Evolutionary conservation across 768 basidiomycete species (phyloP), one percentile per base, ranked within the genome.

Genomic region (Strobilomyces echinocephalus): DNA sequence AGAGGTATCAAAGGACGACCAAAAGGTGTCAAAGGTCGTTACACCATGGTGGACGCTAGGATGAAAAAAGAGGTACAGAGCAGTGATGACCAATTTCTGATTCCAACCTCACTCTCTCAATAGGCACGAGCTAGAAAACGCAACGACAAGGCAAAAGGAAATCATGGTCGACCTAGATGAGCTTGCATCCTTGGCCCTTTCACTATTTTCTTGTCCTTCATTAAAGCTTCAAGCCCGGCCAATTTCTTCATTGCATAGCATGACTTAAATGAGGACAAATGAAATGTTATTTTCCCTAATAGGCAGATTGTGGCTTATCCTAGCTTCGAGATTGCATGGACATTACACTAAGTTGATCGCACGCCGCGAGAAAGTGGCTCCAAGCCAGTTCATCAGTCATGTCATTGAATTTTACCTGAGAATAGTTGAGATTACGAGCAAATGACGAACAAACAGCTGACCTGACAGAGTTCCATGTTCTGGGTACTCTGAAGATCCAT

Each of bases 21-120:
- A 26, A 95, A 88, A 68, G 97, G 97, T 57, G 86, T 97, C 54
- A 97, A 97, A 73, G 97, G 95, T 31, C 81, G 89, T 45, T 98
- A 97, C 71, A 75, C 85, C 36, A 97, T 97, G 91, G 92, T 95
- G 1, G 95, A 97, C 71, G 74, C 91, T 5, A 77, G 95, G 60
- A 93, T 94, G 88, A 90, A 80, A 71, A 97, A 95, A 80, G 91
- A 93, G 81, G 90, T 88, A 40, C 34, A 42, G 28, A 21, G 16
- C 9, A 5, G 9, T 21, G 16, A 1, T 20, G 1, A 6, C 12
- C 33, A 16, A 35, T 39, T 48, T 44, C 12, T 14, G 33, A 39
- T 18, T 34, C 51, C 7, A 42, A n/a, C 59, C 49, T 59, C 31
- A 48, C 21, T 49, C 0, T 36, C 54, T 34, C n/a, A 28, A 45